Conservation (phyloP, 2,329 filamentous ascomycete genomes). For the Davidsoniella australis region DNA sequence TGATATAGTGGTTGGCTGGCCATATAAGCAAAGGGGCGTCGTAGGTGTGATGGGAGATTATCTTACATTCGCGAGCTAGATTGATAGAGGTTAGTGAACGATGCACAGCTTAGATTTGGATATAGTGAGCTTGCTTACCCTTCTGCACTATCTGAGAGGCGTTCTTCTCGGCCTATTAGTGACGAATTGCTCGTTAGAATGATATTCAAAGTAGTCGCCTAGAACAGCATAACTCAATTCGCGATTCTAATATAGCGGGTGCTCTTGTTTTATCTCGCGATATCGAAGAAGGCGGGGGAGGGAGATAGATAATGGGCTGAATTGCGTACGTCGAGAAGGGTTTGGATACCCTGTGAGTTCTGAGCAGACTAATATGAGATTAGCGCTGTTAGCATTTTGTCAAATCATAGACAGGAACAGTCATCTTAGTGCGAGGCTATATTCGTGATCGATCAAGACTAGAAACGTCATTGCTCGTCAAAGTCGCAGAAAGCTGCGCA, state of each 20-base stretch:
- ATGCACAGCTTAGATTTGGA: background rate
- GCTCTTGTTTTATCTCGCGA: no score
- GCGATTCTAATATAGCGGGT: no score
- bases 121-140: constrained; percentile 37
- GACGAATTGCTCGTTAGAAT: background rate
- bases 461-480: background rate
- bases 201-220: background rate
- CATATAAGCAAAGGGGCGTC: background rate
- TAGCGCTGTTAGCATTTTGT: background rate
- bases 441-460: background rate
- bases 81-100: constrained; percentile 5
- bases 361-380: constrained; percentile 59
- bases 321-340: constrained; percentile 77
- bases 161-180: constrained; percentile 65
- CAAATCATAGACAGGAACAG: background rate
- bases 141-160: constrained; percentile 98
- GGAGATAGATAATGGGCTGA: background rate
- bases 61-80: constrained; percentile 72
- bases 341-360: constrained; percentile 97
- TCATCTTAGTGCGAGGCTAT: background rate
- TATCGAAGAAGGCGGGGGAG: no score
- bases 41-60: constrained; percentile 10
- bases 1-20: background rate
- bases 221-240: background rate
- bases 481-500: background rate